Percentiles rank a stretch among this genome's conserved stretches.
phyloP scores from a whole-genome alignment of 805 yeast species.

The Wickerhamomyces bovis region DNA sequence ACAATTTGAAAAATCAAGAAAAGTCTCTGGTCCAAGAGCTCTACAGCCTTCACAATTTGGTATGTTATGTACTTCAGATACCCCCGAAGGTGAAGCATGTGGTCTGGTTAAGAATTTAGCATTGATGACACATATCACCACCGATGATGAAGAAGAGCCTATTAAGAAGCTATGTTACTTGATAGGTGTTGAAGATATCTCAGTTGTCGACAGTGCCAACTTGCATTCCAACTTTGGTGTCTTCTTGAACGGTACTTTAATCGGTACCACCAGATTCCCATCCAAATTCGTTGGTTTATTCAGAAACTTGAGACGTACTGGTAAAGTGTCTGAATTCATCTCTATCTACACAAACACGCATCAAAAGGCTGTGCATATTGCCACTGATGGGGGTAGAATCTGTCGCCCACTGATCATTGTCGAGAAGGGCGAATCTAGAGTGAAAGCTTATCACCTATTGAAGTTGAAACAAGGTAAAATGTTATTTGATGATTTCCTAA shows the following conservation, averaged over 20 bases:
- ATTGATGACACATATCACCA: slow-evolving; percentile 96
- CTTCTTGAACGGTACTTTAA: slow-evolving; percentile 86
- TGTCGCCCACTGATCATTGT: slow-evolving; percentile 95
- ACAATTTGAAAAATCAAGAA: slow-evolving; percentile 97
- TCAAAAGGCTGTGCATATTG: slow-evolving; percentile 91
- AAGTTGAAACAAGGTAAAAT: slow-evolving; percentile 61
- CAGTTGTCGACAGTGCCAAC: slow-evolving; percentile 74
- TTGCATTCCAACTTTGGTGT: slow-evolving; percentile 81
- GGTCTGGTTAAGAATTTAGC: slow-evolving; percentile 97
- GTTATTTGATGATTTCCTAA: slow-evolving; percentile 87
- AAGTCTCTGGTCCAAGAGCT: slow-evolving; percentile 98
- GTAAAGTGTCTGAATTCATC: slow-evolving; percentile 83
- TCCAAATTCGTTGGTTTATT: slow-evolving; percentile 73
- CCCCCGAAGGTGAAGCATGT: slow-evolving; percentile 99
- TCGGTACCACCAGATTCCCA: slow-evolving; percentile 87
- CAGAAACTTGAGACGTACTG: slow-evolving; percentile 75
- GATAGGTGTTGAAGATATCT: slow-evolving; percentile 86
- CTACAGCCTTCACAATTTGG: slow-evolving; percentile 98
- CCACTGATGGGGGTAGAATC: slow-evolving; percentile 98
- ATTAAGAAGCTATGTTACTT: slow-evolving; percentile 68
- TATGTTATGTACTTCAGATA: slow-evolving; percentile 97
- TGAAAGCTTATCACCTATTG: slow-evolving; percentile 62
- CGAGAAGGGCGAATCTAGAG: slow-evolving; percentile 62
- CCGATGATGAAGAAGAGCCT: slow-evolving; percentile 95
- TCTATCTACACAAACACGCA: slow-evolving; percentile 87